Conservation (phyloP, 306 rosid genomes). For the Cicer pinnatifidum region DNA sequence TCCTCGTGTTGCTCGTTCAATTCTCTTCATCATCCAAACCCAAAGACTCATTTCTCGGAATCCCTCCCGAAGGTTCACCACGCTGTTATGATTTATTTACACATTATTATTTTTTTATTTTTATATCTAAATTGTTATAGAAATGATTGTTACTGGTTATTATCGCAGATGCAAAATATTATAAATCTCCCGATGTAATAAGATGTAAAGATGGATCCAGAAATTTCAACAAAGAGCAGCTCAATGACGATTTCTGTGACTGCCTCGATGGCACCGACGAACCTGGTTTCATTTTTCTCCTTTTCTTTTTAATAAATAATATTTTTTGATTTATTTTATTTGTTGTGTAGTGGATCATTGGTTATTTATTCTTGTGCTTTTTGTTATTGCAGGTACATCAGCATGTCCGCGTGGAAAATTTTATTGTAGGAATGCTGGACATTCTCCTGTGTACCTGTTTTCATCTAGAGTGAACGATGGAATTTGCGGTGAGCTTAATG, state of each 20-base stretch:
- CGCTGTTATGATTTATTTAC: not conserved
- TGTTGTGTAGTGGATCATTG: constrained; percentile 25
- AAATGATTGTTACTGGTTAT: constrained; percentile 10
- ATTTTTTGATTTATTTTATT: not conserved
- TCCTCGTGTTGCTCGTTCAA: constrained; percentile 34
- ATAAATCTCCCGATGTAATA: constrained; percentile 68
- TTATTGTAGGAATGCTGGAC: constrained; percentile 81
- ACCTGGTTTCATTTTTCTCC: constrained; percentile 61
- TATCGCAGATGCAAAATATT: constrained; percentile 74
- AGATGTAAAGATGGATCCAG: constrained; percentile 84
- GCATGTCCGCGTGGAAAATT: constrained; percentile 89
- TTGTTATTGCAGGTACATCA: constrained; percentile 68
- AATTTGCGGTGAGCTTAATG: constrained; percentile 72
- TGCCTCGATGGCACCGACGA: constrained; percentile 96
- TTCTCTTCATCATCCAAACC: constrained; percentile 60
- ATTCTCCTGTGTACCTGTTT: constrained; percentile 57
- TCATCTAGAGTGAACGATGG: constrained; percentile 97
- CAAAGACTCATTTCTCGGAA: constrained; percentile 62
- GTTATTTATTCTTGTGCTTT: constrained; percentile 18
- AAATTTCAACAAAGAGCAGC: constrained; percentile 74
- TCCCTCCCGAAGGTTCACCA: constrained; percentile 74
- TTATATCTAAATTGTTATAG: not conserved
- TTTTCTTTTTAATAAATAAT: not conserved
- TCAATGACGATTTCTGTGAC: constrained; percentile 93
- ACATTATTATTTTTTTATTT: not conserved